These are phyloP conservation scores for Cyclanthera cordifolia DNA, from an alignment of 306 rosid genomes.

Conservation along the genomic window DNA sequence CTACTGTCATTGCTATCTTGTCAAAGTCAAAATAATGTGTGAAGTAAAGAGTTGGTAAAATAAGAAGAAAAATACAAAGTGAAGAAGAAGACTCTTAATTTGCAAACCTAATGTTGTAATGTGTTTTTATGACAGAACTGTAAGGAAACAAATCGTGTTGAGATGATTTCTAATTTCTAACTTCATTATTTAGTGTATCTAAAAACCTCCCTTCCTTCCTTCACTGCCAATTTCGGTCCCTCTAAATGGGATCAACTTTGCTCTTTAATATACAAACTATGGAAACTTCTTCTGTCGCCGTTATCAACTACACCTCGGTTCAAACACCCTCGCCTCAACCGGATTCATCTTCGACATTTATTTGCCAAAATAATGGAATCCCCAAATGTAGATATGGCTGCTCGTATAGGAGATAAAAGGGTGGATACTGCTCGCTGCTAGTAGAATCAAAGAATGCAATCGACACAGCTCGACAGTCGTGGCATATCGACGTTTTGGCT, in stretches of 20 bases:
- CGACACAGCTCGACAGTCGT: neutral
- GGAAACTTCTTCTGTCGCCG: neutral
- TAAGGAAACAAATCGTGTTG: conserved; percentile 10
- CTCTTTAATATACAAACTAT: conserved; percentile 22
- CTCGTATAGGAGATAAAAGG: neutral
- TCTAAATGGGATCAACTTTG: conserved; percentile 1
- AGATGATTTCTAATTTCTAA: conserved; percentile 5
- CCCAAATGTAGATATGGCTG: conserved; percentile 29
- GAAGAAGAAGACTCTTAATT: conserved; percentile 10
- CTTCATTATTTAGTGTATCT: neutral
- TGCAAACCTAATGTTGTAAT: conserved; percentile 2
- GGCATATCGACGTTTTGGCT: neutral
- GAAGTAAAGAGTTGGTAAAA: conserved; percentile 2
- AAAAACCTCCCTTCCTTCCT: conserved; percentile 4
- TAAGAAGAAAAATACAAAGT: neutral
- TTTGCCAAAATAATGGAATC: conserved; percentile 32
- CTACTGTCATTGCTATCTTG: conserved; percentile 9
- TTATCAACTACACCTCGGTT: conserved; percentile 23
- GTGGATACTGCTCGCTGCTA: neutral
- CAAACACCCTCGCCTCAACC: conserved; percentile 26
- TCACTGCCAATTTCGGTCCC: conserved; percentile 13
- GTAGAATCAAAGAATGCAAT: neutral
- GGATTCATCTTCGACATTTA: conserved; percentile 25
- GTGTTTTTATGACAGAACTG: conserved; percentile 2
- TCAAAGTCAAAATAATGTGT: neutral